Base-by-base conservation (phyloP, 2,329 filamentous ascomycete species). In the Metarhizium brunneum region DNA sequence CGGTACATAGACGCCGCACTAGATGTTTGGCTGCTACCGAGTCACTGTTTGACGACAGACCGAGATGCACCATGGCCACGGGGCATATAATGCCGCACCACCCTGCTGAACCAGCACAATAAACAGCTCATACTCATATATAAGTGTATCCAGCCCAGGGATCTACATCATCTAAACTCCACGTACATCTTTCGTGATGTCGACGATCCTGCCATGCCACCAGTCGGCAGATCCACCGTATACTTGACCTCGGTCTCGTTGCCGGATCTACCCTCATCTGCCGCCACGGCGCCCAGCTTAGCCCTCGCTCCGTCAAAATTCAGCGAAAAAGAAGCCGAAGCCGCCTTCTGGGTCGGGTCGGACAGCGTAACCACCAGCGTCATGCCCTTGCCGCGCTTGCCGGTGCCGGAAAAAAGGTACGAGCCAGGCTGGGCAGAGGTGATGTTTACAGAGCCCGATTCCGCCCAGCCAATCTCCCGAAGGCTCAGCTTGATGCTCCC, bases 291-390 rank as follows among this genome's bases (percentile, higher is more conserved):
- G 45, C 11, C 20, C 20, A 16, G 10, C 11, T n/a, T 14, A 11
- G 45, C 51, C 25, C n/a, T 47, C 14, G 29, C 38, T 8, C 42
- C 38, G 2, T 47, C 40, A 53, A 47, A 47, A 14, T n/a, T 8
- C 8, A 62, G 52, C 18, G 53, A 58, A 42, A 61, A 57, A 14
- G 54, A 52, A 4, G 54, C 55, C 4, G 50, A 38, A 7, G 29
- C 11, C 5, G 59, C 56, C 45, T 59, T 61, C 58, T 63, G 62
- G 5, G 58, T 63, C 20, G 62, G 62, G 20, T 63, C 61, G 2
- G 62, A 58, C 45, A 61, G 16, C 2, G 58, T 60, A 29, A 63
- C 54, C 11, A 11, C 16, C 30, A 63, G 38, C 14, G 32, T 18
- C 35, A 58, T 20, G 10, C 52, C 53, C 20, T 56, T 50, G 14